Evolutionary conservation across 2,329 filamentous ascomycete species (phyloP).

Genomic region (Pseudopyrenochaeta lycopersici): DNA sequence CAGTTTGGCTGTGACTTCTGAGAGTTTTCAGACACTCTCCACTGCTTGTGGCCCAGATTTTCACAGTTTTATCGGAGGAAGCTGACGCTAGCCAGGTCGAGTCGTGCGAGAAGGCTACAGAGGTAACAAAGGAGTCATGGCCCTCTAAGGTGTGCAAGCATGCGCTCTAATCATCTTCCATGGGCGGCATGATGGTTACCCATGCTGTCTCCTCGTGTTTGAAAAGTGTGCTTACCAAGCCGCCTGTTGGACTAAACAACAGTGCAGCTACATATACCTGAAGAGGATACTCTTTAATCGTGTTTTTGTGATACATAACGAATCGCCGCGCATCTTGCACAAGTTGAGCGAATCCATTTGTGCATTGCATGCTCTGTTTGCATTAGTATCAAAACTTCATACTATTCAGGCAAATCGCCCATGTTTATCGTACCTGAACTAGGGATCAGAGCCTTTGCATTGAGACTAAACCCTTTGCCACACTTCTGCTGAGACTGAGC

Average conservation of each 20-base stretch:
- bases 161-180: slow-evolving; percentile 8
- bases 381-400: too few species aligned
- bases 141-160: slow-evolving; percentile 19
- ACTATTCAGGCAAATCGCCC: too few species aligned
- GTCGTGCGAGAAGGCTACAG: too few species aligned
- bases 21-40: too few species aligned
- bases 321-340: neutral
- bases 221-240: slow-evolving; percentile 20
- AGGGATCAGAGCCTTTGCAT: slow-evolving; percentile 1
- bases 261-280: slow-evolving; percentile 35
- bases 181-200: slow-evolving; percentile 18
- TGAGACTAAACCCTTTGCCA: slow-evolving; percentile 6
- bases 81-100: too few species aligned
- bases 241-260: slow-evolving; percentile 27
- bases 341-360: too few species aligned
- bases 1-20: too few species aligned
- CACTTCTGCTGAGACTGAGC: slow-evolving; percentile 8
- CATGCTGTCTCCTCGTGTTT: slow-evolving; percentile 23
- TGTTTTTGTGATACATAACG: neutral
- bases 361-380: too few species aligned
- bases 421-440: too few species aligned
- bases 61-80: too few species aligned
- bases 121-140: too few species aligned
- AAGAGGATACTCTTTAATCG: slow-evolving; percentile 29
- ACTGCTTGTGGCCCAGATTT: too few species aligned